A percentile compares a stretch with the other conserved stretches of the same genome.
phyloP scores from a whole-genome alignment of 768 basidiomycete species.

The Chlorophyllum brunneum region DNA sequence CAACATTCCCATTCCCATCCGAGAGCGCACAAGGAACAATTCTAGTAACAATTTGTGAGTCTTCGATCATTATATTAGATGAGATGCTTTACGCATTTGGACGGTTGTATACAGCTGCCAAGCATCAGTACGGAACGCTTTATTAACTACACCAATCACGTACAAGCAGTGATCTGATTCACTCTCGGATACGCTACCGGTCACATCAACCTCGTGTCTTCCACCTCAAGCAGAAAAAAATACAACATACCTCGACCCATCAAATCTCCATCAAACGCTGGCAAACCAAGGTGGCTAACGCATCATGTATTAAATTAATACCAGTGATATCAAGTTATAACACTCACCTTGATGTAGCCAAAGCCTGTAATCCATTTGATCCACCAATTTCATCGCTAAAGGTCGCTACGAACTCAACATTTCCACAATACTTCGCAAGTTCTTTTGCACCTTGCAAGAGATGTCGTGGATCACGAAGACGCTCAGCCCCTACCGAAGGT shows the following conservation, averaged over 20 bases:
- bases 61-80: background rate
- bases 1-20: slow-evolving; percentile 28
- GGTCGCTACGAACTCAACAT: slow-evolving; percentile 26
- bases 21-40: slow-evolving; percentile 26
- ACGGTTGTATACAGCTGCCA: slow-evolving; percentile 28
- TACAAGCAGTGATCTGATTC: slow-evolving; percentile 28
- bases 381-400: slow-evolving; percentile 40
- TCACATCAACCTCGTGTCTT: background rate
- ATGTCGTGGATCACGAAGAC: slow-evolving; percentile 22
- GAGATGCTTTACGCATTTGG: slow-evolving; percentile 25
- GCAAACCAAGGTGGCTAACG: slow-evolving; percentile 33
- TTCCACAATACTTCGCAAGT: slow-evolving; percentile 28
- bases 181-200: slow-evolving; percentile 28
- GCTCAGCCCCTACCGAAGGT: slow-evolving; percentile 28
- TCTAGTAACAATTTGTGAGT: slow-evolving; percentile 13
- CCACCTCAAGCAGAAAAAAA: slow-evolving; percentile 13
- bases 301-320: background rate
- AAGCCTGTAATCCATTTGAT: slow-evolving; percentile 38
- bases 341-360: slow-evolving; percentile 30
- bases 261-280: slow-evolving; percentile 40
- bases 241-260: slow-evolving; percentile 38
- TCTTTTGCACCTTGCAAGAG: slow-evolving; percentile 21
- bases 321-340: slow-evolving; percentile 2
- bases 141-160: too few species aligned
- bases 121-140: too few species aligned